These are phyloP conservation scores for Guyanaporus albipodus DNA, from an alignment of 768 basidiomycete species.

Conservation along the genomic window DNA sequence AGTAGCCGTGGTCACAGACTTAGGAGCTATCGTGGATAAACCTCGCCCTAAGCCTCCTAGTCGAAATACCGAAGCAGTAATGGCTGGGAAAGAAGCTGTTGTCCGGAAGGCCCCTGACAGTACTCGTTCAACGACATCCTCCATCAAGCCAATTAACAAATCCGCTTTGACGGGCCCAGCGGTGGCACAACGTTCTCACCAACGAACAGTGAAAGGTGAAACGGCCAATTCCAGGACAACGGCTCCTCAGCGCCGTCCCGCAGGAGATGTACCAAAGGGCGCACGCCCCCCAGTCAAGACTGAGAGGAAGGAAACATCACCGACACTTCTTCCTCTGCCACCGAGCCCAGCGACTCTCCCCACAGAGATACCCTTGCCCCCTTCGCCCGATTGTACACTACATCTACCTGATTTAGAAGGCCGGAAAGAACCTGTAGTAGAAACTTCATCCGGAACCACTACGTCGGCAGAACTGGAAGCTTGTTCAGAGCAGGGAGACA, in stretches of 20 bases:
- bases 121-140: conserved; percentile 1
- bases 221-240: neutral
- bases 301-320: conserved; percentile 12
- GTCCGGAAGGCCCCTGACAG: conserved; percentile 10
- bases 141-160: conserved; percentile 9
- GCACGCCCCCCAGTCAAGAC: conserved; percentile 13
- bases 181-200: conserved; percentile 9
- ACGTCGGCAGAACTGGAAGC: neutral
- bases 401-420: neutral
- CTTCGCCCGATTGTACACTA: conserved; percentile 14
- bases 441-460: neutral
- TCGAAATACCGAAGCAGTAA: conserved; percentile 1
- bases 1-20: neutral
- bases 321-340: conserved; percentile 18
- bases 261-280: conserved; percentile 3
- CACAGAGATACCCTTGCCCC: conserved; percentile 17
- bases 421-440: conserved; percentile 3
- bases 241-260: conserved; percentile 9
- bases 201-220: conserved; percentile 8
- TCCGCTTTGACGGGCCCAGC: neutral
- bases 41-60: conserved; percentile 10
- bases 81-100: conserved; percentile 1
- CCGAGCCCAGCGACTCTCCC: conserved; percentile 20
- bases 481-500: conserved; percentile 2
- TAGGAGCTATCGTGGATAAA: conserved; percentile 1